These are phyloP conservation scores for Gossypium raimondii DNA, from an alignment of 345 rosid genomes.

Conservation along the genomic window DNA sequence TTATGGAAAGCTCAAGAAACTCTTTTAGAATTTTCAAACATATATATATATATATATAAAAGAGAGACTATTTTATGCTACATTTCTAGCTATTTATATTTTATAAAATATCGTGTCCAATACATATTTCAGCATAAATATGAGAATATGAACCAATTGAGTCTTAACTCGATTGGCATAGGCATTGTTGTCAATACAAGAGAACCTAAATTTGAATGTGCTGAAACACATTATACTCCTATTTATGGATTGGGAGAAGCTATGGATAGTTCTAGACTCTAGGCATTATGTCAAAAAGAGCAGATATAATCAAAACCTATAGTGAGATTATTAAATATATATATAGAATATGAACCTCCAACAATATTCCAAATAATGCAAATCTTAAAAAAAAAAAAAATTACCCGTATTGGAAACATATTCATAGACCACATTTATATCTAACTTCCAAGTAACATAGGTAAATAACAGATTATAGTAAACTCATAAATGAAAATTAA, in stretches of 20 bases:
- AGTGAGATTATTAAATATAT: no score
- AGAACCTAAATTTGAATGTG: rapidly evolving
- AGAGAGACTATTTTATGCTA: no score
- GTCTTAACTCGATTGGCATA: no score
- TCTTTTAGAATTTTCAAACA: no score
- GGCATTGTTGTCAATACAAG: no score
- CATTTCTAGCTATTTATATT: background rate
- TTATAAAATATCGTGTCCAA: background rate
- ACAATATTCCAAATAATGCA: background rate
- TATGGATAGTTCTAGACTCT: rapidly evolving
- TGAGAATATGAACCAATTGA: background rate
- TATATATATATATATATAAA: no score
- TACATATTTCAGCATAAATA: background rate
- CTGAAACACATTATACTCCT: no score
- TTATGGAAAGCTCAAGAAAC: no score
- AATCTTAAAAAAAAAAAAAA: background rate
- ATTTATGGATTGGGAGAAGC: rapidly evolving
- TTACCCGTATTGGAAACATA: background rate
- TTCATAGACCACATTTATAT: background rate
- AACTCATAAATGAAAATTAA: background rate
- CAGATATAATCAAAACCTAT: no score
- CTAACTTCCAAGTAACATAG: background rate
- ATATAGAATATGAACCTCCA: background rate
- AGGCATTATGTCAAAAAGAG: rapidly evolving
- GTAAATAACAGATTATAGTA: constrained; percentile 8